Evolutionary conservation across 2,329 filamentous ascomycete genomes (phyloP).

Genomic region (Pseudogymnoascus sp.): DNA sequence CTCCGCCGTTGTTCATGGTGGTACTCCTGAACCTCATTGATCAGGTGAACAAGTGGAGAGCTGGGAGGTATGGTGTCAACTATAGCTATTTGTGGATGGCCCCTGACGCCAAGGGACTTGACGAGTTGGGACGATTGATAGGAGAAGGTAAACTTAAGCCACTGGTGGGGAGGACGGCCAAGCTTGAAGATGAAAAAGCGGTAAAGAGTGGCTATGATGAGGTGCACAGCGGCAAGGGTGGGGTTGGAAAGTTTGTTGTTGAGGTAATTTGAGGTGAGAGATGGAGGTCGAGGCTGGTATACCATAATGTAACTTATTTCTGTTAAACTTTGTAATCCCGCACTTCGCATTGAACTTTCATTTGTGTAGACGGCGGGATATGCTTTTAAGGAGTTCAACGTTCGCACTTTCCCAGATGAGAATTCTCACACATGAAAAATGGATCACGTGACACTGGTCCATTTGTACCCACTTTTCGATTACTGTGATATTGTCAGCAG

Average conservation of each 20-base stretch:
- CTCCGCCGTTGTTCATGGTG: constrained; percentile 22
- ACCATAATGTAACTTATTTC: neutral
- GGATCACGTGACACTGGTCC: neutral
- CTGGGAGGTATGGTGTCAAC: constrained; percentile 29
- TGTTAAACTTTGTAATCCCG: neutral
- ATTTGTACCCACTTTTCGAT: neutral
- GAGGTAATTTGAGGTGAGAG: neutral
- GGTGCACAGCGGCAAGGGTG: constrained; percentile 33
- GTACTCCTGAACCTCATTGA: constrained; percentile 29
- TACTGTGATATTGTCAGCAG: neutral
- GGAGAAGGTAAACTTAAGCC: constrained; percentile 28
- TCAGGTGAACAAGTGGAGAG: constrained; percentile 22
- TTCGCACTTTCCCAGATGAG: neutral
- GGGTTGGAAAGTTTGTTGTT: constrained; percentile 36
- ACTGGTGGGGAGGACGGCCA: constrained; percentile 29
- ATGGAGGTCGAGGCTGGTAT: neutral
- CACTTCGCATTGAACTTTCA: neutral
- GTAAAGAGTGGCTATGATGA: constrained; percentile 32
- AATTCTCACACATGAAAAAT: neutral
- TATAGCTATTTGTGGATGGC: constrained; percentile 33
- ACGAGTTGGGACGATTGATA: constrained; percentile 24
- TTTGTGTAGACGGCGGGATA: no score
- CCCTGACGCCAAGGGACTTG: constrained; percentile 29
- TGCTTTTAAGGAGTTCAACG: neutral
- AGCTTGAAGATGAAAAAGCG: constrained; percentile 30